These are phyloP conservation scores for Mycosphaerella sp. DNA, from an alignment of 2,329 filamentous ascomycete species.

Conservation along the genomic window DNA sequence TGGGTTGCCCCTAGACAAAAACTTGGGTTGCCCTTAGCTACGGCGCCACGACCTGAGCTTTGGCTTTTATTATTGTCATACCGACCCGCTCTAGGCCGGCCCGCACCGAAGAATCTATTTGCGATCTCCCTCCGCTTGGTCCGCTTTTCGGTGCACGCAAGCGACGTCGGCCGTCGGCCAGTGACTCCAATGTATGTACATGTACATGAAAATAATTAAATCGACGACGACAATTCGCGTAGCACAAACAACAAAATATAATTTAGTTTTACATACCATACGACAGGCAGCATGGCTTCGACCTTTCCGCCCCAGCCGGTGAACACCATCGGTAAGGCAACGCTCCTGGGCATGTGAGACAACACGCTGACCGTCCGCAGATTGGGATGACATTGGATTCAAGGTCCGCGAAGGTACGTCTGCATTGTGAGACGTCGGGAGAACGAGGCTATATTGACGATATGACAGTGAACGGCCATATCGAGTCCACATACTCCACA, in stretches of 20 bases:
- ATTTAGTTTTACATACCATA: not conserved
- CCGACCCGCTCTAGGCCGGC: no score
- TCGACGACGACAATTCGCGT: not conserved
- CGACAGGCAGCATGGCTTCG: constrained; percentile 26
- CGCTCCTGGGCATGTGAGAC: not conserved
- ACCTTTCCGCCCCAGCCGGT: constrained; percentile 70
- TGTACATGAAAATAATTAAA: not conserved
- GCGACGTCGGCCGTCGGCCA: not conserved
- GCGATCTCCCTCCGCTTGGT: no score
- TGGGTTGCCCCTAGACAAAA: no score
- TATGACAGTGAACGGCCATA: constrained; percentile 74
- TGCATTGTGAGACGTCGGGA: not conserved
- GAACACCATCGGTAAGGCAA: constrained; percentile 59
- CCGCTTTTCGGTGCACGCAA: not conserved
- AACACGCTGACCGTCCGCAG: constrained; percentile 38
- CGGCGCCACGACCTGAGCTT: no score
- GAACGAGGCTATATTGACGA: not conserved
- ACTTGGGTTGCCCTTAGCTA: no score
- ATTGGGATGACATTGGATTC: constrained; percentile 94
- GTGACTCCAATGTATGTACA: not conserved
- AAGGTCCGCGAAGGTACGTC: constrained; percentile 76
- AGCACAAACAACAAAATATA: not conserved
- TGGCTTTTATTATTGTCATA: no score
- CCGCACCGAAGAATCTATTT: no score
- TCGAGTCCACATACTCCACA: constrained; percentile 77